Evolutionary conservation across 257 asterid species (phyloP), one percentile per base, ranked within the genome.

Genomic region (Schizonepeta tenuifolia): DNA sequence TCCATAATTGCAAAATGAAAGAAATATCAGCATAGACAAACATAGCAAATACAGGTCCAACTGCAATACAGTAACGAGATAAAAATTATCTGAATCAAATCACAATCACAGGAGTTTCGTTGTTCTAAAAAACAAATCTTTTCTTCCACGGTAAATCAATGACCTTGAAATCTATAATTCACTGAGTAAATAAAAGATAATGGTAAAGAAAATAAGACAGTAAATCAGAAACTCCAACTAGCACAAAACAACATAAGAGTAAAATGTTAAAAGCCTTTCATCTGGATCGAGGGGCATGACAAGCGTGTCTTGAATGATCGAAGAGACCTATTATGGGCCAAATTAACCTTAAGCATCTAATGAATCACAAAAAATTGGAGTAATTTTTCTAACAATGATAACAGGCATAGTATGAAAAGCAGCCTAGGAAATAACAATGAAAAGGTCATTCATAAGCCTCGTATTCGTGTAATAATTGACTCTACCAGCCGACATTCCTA

Each of bases 141-240:
- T n/a, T n/a, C n/a, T n/a, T n/a, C 79, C 78, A 71, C 80, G 73
- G 78, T 50, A 62, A 69, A 47, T 71, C 66, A 76, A 57, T 17
- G 84, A 49, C 80, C 84, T 78, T 84, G 69, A n/a, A n/a, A n/a
- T n/a, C n/a, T n/a, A n/a, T n/a, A 73, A 75, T 49, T 73, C 75
- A 76, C 64, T 17, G 62, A 71, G 71, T 62, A 69, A 69, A 70
- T 9, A 69, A 46, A 14, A 12, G 71, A 54, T 59, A 60, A 74
- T 66, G 73, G 67, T 50, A 73, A 22, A 65, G 26, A 41, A 69
- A 51, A 54, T 28, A 20, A 58, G 17, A 51, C 24, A 44, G 36
- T 53, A 61, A 59, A 59, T 24, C 58, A 69, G 14, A 35, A 79
- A 61, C 24, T 60, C 53, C 53, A 7, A 44, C 46, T 33, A 41